Evolutionary conservation across 2,329 filamentous ascomycete genomes (phyloP), one percentile per base, ranked within the genome.

Genomic region (Blumeriella jaapii): DNA sequence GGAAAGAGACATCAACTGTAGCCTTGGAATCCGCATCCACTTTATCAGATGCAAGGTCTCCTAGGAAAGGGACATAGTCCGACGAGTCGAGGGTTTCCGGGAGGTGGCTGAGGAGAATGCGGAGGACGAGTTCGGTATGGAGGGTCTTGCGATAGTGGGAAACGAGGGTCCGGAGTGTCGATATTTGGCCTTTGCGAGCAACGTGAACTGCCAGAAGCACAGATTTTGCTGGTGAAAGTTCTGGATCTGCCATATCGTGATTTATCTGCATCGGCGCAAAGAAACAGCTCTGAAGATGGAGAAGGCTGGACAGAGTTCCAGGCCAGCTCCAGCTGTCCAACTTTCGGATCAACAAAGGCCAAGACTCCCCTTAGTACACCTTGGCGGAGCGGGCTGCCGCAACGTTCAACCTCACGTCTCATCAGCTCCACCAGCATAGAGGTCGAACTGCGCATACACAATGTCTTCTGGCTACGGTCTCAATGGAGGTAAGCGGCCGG

Each of bases 381-480:
- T n/a, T n/a, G n/a, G n/a, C 36, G 29, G 8, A 6, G 17, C 22
- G 10, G 16, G 13, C 35, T 20, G 4, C 27, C 20, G 13, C 17
- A 7, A 10, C 31, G 24, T 13, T 45, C 29, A 38, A 51, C 47
- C 29, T 49, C 49, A 52, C 40, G n/a, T 46, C 38, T 26, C 13
- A 34, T 39, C 42, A 45, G 26, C 19, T 30, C 15, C 19, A 34
- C 30, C 5, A 26, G 10, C 34, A 28, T 3, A 23, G 29, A 42
- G 27, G 33, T 29, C 41, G 31, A 47, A 51, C 47, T 43, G 39
- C 51, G 18, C 40, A 35, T 36, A 40, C 41, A 56, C 45, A 19
- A 89, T 89, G 82, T 70, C 82, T 62, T 87, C 82, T 55, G 82
- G 82, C 64, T 89, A 78, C 61, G 82, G 82, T 61, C 68, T 93